Conservation (phyloP, 345 rosid species). For the Syzygium jambos region DNA sequence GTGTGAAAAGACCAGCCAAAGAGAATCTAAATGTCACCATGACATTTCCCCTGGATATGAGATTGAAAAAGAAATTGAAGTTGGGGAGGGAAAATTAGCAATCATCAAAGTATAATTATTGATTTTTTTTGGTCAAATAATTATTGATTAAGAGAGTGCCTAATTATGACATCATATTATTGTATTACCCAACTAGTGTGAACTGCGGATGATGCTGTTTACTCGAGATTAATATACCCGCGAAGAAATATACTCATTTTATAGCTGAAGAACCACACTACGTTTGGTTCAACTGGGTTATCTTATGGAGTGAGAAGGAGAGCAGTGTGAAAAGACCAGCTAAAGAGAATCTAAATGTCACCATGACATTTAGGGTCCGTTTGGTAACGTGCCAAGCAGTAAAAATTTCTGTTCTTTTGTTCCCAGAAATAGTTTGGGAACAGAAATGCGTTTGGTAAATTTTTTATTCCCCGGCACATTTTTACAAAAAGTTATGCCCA, state of each 20-base stretch:
- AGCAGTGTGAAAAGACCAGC: neutral
- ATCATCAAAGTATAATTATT: neutral
- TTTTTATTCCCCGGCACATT: too few relatives aligned
- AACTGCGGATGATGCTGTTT: neutral
- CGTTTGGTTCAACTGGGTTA: neutral
- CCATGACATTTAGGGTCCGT: too few relatives aligned
- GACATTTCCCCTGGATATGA: too few relatives aligned
- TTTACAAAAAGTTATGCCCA: too few relatives aligned
- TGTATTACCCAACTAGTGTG: neutral
- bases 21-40: too few relatives aligned
- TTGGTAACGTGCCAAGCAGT: too few relatives aligned
- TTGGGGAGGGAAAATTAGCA: neutral
- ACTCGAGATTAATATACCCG: neutral
- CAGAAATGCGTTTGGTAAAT: too few relatives aligned
- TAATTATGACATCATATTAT: neutral
- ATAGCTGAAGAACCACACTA: neutral
- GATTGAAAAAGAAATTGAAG: neutral
- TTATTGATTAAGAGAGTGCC: neutral
- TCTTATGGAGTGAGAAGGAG: neutral
- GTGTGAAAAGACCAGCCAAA: too few relatives aligned
- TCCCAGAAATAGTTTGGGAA: too few relatives aligned
- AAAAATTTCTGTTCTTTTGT: too few relatives aligned
- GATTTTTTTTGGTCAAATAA: too few relatives aligned
- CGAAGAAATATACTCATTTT: neutral
- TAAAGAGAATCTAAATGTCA: neutral